A percentile compares a stretch with the other conserved stretches of the same genome.
Evolutionary conservation across 2,329 filamentous ascomycete genomes (phyloP).

Genomic region (Grosmannia clavigera): DNA sequence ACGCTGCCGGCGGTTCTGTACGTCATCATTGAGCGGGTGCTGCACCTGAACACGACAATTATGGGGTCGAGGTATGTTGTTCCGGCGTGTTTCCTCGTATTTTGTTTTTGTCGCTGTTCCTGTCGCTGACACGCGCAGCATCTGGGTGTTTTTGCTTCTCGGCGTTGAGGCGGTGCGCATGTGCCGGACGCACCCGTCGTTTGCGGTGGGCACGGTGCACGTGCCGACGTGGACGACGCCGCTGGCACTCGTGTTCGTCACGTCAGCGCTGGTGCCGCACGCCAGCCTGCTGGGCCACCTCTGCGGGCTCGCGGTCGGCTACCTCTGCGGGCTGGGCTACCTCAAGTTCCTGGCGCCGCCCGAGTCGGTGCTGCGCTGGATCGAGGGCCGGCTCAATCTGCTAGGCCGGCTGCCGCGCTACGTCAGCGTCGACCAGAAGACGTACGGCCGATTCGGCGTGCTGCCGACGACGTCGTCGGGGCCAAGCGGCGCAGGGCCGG

Average conservation of each 20-base stretch:
- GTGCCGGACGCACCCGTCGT: slow-evolving; percentile 67
- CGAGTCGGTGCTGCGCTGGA: slow-evolving; percentile 75
- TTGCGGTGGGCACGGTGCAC: slow-evolving; percentile 48
- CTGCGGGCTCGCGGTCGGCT: slow-evolving; percentile 72
- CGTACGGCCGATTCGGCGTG: slow-evolving; percentile 83
- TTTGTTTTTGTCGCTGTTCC: neutral
- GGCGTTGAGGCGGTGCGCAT: slow-evolving; percentile 78
- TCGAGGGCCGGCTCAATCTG: slow-evolving; percentile 80
- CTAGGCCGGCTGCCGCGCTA: slow-evolving; percentile 79
- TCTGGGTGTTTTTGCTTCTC: slow-evolving; percentile 87
- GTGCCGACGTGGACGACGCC: slow-evolving; percentile 92
- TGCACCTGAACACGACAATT: slow-evolving; percentile 59
- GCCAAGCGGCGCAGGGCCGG: slow-evolving; percentile 25
- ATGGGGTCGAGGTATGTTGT: slow-evolving; percentile 65
- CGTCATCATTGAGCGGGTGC: slow-evolving; percentile 62
- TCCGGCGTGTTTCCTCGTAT: slow-evolving; percentile 1
- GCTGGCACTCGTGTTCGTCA: slow-evolving; percentile 60
- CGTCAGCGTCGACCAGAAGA: slow-evolving; percentile 91
- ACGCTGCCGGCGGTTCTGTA: slow-evolving; percentile 76
- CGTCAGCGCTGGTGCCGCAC: slow-evolving; percentile 64
- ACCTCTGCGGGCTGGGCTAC: slow-evolving; percentile 81
- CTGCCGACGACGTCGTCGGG: slow-evolving; percentile 41
- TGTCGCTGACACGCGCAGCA: slow-evolving; percentile 33
- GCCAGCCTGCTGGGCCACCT: slow-evolving; percentile 80
- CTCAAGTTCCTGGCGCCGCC: slow-evolving; percentile 82